Conservation (phyloP, 2,329 filamentous ascomycete species). For the Penicillium sp. region DNA sequence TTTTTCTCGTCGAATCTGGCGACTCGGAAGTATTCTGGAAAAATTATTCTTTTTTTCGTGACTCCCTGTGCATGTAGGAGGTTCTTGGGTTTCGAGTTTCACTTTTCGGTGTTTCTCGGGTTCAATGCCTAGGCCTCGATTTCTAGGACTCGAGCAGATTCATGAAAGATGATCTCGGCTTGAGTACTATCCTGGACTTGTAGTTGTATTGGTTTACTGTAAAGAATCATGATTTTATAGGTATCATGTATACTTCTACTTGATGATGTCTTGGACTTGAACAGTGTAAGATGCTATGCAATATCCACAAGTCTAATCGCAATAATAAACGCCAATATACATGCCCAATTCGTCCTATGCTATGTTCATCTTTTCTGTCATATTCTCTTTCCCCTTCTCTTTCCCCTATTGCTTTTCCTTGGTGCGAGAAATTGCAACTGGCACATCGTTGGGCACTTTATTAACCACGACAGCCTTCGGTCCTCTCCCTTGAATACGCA, state of each 20-base stretch:
- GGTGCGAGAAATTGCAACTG: background rate
- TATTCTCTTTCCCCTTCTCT: background rate
- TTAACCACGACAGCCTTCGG: background rate
- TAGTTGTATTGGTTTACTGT: background rate
- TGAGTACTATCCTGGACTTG: background rate
- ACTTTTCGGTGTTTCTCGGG: conserved; percentile 1
- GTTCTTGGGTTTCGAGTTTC: background rate
- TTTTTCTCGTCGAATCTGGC: conserved; percentile 22
- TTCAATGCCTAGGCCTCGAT: background rate
- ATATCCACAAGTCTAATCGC: background rate
- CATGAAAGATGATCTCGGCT: conserved; percentile 8
- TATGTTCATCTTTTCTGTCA: background rate
- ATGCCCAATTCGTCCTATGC: background rate
- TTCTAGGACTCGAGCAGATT: conserved; percentile 5
- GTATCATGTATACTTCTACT: background rate
- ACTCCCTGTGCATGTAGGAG: conserved; percentile 1
- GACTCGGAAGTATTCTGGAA: conserved; percentile 23
- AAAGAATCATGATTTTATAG: background rate
- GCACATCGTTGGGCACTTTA: background rate
- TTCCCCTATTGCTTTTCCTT: background rate
- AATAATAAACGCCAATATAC: background rate
- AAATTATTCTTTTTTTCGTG: conserved; percentile 25
- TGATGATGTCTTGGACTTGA: too few relatives aligned
- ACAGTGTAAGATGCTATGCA: background rate
- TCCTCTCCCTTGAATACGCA: background rate